Conservation (phyloP, 2,329 filamentous ascomycete genomes). For the Pezicula neosporulosa region DNA sequence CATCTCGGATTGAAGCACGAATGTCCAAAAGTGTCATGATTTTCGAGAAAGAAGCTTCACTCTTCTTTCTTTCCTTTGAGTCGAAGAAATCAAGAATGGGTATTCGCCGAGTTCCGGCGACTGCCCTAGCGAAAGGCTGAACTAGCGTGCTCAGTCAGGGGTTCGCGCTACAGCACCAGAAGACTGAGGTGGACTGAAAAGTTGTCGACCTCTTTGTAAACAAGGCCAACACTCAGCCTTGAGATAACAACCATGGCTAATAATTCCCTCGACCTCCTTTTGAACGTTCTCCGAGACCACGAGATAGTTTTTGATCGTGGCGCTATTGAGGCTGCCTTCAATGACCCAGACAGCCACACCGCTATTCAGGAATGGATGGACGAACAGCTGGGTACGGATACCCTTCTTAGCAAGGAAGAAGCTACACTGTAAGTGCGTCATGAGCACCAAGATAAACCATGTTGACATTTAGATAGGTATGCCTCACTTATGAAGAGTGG, state of each 20-base stretch:
- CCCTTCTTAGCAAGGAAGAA: slow-evolving; percentile 52
- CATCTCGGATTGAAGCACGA: slow-evolving; percentile 10
- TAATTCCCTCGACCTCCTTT: slow-evolving; percentile 17
- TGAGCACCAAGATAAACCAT: slow-evolving; percentile 4
- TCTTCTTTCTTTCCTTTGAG: background rate
- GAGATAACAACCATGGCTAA: slow-evolving; percentile 17
- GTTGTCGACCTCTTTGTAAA: slow-evolving; percentile 2
- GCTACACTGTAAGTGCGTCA: slow-evolving; percentile 41
- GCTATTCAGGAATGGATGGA: slow-evolving; percentile 42
- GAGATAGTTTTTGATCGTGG: slow-evolving; percentile 26
- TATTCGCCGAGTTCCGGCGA: background rate
- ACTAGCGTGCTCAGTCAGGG: background rate
- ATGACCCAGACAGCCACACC: slow-evolving; percentile 18
- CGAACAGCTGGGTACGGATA: slow-evolving; percentile 45
- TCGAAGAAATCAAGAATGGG: background rate
- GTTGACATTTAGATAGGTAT: slow-evolving; percentile 37
- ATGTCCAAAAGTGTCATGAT: background rate
- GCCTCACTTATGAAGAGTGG: slow-evolving; percentile 45
- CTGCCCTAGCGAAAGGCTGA: background rate
- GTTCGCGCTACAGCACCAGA: background rate
- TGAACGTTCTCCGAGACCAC: slow-evolving; percentile 22
- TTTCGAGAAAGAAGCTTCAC: no score
- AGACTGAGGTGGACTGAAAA: no score
- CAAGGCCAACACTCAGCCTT: slow-evolving; percentile 16
- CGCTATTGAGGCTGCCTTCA: slow-evolving; percentile 20